phyloP scores from a whole-genome alignment of 1,139 yeast genomes.

The Scheffersomyces quercinus region DNA sequence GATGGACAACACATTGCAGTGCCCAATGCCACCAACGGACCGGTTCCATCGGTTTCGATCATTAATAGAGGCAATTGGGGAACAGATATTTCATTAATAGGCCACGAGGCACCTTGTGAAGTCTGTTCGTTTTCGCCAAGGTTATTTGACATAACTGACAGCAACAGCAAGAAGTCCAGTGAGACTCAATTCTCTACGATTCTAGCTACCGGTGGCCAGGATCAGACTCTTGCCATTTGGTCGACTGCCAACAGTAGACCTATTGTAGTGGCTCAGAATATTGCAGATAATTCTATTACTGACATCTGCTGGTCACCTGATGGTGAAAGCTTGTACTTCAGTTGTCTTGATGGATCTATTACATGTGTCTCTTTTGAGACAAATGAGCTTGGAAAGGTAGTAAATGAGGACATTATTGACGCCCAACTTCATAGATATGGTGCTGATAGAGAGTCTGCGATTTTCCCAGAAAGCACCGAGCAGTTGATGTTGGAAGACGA shows the following conservation, averaged over 20 bases:
- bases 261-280: constrained; percentile 62
- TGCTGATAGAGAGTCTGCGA: constrained; percentile 78
- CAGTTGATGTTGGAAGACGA: constrained; percentile 74
- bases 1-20: constrained; percentile 97
- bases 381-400: constrained; percentile 72
- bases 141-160: constrained; percentile 39
- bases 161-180: constrained; percentile 18
- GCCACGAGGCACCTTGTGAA: constrained; percentile 97
- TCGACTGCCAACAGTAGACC: constrained; percentile 63
- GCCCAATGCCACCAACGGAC: constrained; percentile 96
- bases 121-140: constrained; percentile 88
- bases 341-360: constrained; percentile 86
- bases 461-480: constrained; percentile 83
- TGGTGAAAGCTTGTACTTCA: constrained; percentile 68
- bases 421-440: constrained; percentile 81
- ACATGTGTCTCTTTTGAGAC: constrained; percentile 67
- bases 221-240: constrained; percentile 71
- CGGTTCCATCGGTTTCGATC: constrained; percentile 86
- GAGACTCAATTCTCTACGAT: constrained; percentile 45
- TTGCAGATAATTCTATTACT: constrained; percentile 63
- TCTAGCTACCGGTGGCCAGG: constrained; percentile 81
- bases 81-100: constrained; percentile 81
- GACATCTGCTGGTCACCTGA: constrained; percentile 79
- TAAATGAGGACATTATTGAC: constrained; percentile 65
- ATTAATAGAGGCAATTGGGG: constrained; percentile 94